These are phyloP conservation scores for Dichomitus squalens DNA, from an alignment of 1,284 basidiomycete species.

Conservation along the genomic window DNA sequence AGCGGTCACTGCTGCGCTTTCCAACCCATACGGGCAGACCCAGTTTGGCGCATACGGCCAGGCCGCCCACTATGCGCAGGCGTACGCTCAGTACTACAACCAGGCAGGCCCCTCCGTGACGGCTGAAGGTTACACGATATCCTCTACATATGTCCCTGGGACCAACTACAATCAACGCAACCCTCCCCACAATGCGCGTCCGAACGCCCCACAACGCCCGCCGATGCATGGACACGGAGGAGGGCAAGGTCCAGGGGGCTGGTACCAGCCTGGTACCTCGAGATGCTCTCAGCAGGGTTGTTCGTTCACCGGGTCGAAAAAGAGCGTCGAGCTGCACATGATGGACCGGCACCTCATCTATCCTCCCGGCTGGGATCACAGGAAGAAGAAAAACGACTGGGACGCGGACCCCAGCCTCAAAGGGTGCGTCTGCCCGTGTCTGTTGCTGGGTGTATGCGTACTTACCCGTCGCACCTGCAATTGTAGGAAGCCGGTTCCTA, in stretches of 20 bases:
- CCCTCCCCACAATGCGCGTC: not conserved
- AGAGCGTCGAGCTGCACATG: conserved; percentile 81
- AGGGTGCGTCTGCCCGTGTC: conserved; percentile 48
- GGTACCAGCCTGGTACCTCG: conserved; percentile 64
- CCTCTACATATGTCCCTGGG: conserved; percentile 47
- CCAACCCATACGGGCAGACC: conserved; percentile 42
- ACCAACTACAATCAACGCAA: conserved; percentile 4
- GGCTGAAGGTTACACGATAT: conserved; percentile 57
- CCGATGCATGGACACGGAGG: conserved; percentile 2
- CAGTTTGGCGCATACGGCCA: conserved; percentile 31
- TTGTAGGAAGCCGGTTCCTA: conserved; percentile 67
- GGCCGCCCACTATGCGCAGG: conserved; percentile 60
- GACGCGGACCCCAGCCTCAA: conserved; percentile 77
- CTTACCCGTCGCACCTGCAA: not conserved
- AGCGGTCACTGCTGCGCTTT: conserved; percentile 37
- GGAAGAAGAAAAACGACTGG: conserved; percentile 63
- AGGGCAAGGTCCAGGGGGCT: conserved; percentile 34
- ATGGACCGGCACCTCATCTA: conserved; percentile 91
- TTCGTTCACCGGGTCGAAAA: conserved; percentile 72
- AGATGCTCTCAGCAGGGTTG: conserved; percentile 74
- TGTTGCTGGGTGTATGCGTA: not conserved
- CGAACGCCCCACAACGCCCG: conserved; percentile 3
- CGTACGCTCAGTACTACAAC: conserved; percentile 44
- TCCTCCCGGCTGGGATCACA: conserved; percentile 73
- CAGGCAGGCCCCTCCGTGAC: conserved; percentile 37